phyloP scores from a whole-genome alignment of 108 stramenopile genomes.

The Pseudonitzschia pungens region DNA sequence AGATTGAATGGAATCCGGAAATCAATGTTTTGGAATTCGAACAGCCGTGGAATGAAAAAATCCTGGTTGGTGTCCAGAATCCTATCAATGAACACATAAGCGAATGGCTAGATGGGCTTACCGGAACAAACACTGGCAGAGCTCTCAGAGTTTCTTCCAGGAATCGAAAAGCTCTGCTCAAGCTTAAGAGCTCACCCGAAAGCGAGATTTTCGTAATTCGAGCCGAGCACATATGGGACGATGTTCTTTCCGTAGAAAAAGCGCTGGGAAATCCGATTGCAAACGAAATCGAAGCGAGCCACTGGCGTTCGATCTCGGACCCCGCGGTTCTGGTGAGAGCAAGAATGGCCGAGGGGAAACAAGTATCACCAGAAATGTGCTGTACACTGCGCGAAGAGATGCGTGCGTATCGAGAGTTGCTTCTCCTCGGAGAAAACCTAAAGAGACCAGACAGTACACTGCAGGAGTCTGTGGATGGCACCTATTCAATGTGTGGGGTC shows the following conservation, averaged over 20 bases:
- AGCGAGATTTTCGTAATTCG: conserved; percentile 2
- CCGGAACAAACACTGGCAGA: not conserved
- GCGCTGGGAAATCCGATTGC: conserved; percentile 5
- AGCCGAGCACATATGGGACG: conserved; percentile 13
- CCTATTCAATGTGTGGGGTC: conserved; percentile 3
- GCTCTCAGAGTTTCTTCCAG: not conserved
- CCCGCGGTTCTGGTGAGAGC: not conserved
- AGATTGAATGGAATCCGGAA: not conserved
- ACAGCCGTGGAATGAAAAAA: conserved; percentile 1
- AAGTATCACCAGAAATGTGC: conserved; percentile 9
- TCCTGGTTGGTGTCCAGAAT: conserved; percentile 9
- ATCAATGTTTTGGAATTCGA: too few relatives aligned
- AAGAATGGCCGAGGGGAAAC: not conserved
- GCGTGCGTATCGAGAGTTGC: conserved; percentile 8
- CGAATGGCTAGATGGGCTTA: conserved; percentile 1
- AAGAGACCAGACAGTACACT: not conserved
- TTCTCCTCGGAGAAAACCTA: conserved; percentile 5
- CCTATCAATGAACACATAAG: conserved; percentile 8
- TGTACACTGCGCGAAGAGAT: conserved; percentile 10
- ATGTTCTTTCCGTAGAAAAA: conserved; percentile 4
- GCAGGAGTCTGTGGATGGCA: conserved; percentile 10
- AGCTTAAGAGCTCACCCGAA: not conserved
- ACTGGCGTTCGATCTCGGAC: conserved; percentile 4
- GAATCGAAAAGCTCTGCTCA: conserved; percentile 6
- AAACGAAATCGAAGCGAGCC: not conserved